Percentiles rank a stretch among this genome's conserved stretches.
Conservation (phyloP, 2,329 filamentous ascomycete genomes). For the Decorospora gaudefroyi region DNA sequence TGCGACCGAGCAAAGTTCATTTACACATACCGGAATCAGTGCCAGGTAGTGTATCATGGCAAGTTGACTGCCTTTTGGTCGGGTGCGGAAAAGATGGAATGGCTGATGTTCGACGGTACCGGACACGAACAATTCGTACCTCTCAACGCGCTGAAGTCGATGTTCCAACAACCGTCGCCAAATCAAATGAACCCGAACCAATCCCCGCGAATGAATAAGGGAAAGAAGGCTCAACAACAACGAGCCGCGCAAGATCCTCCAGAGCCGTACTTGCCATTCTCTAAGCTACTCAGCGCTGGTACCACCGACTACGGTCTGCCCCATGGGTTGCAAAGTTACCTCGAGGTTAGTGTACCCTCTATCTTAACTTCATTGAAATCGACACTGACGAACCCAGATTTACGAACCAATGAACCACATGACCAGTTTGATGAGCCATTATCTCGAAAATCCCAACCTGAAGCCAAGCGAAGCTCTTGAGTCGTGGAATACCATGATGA, state of each 20-base stretch:
- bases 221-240: slow-evolving; percentile 52
- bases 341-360: slow-evolving; percentile 59
- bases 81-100: slow-evolving; percentile 74
- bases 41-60: slow-evolving; percentile 79
- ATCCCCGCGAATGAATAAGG: slow-evolving; percentile 59
- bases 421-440: slow-evolving; percentile 63
- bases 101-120: slow-evolving; percentile 78
- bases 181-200: slow-evolving; percentile 56
- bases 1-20: slow-evolving; percentile 78
- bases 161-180: slow-evolving; percentile 54
- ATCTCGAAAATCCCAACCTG: slow-evolving; percentile 58
- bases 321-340: slow-evolving; percentile 60
- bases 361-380: slow-evolving; percentile 13
- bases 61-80: slow-evolving; percentile 80
- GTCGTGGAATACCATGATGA: slow-evolving; percentile 55
- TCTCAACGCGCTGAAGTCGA: slow-evolving; percentile 60
- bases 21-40: slow-evolving; percentile 85
- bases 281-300: slow-evolving; percentile 53
- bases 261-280: slow-evolving; percentile 51
- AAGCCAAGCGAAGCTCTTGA: slow-evolving; percentile 61
- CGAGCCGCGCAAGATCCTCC: slow-evolving; percentile 30
- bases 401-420: slow-evolving; percentile 69
- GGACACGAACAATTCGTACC: slow-evolving; percentile 84
- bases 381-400: slow-evolving; percentile 54
- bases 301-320: slow-evolving; percentile 61